Evolutionary conservation across 805 yeast genomes (phyloP), one percentile per base, ranked within the genome.

Genomic region (Debaryomyces castellii): DNA sequence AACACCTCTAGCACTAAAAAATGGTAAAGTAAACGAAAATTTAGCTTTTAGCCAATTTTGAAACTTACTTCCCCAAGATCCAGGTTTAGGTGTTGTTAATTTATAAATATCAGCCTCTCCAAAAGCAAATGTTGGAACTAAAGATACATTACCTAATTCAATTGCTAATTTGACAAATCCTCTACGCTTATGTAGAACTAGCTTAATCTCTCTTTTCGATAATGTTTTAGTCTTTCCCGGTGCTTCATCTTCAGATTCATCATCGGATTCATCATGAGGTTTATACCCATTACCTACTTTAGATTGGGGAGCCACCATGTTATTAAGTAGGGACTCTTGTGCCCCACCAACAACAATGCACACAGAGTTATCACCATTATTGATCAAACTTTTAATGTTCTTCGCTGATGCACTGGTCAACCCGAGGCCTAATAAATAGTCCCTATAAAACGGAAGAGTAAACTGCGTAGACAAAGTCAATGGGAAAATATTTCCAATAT

Each of bases 341-440:
- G 98, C 98, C 0, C 99, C 99, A 2, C 99, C 99, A 20, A 94
- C 83, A 1, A 94, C 98, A 47, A 94, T 83, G 50, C 92, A 87
- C 10, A 91, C 85, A 2, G 96, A 87, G 54, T 81, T 83, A 51
- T 85, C 81, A 12, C 77, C 77, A 46, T 81, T 77, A 43, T 62
- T 66, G 40, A 94, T 73, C 22, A 89, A 72, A 21, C 83, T 75
- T 49, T 78, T 67, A 38, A 94, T 86, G 52, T 91, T 89, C 39
- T 70, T 72, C 44, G 82, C 84, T 0, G 90, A 81, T 1, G 96
- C 97, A 8, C 96, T 82, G 2, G 96, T 85, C 17, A 89, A 77
- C 0, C 98, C 98, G 21, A 90, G 63, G 1, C 88, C 76, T 62
- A 89, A 64, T 14, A 94, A 64, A 58, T 92, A 92, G 56, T 94